phyloP scores from a whole-genome alignment of 2,329 filamentous ascomycete species.

The Neonectria neomacrospora region DNA sequence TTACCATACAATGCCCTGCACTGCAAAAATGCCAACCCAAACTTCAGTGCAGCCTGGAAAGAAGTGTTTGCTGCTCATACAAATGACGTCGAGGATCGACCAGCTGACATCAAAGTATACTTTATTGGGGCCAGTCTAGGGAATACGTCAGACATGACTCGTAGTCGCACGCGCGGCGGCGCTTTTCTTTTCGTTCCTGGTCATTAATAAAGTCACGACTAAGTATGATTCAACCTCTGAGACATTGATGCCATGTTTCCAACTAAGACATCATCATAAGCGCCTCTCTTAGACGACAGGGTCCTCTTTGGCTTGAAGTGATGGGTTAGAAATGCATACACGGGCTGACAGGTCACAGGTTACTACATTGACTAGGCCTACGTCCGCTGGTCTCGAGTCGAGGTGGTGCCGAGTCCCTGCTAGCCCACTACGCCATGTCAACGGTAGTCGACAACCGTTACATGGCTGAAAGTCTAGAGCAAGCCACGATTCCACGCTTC shows the following conservation, averaged over 20 bases:
- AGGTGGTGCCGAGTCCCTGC: neutral
- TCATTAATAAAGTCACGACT: neutral
- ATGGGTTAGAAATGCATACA: neutral
- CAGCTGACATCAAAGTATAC: constrained; percentile 56
- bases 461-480: neutral
- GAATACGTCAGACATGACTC: neutral
- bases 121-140: neutral
- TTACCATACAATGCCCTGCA: constrained; percentile 45
- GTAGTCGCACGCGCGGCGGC: neutral
- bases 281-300: neutral
- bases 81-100: constrained; percentile 56
- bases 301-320: neutral
- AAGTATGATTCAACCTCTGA: neutral
- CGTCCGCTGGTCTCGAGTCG: neutral
- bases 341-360: no score
- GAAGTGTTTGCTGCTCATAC: constrained; percentile 47
- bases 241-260: neutral
- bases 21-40: constrained; percentile 49
- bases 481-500: neutral
- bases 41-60: constrained; percentile 49
- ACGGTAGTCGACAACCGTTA: neutral
- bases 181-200: neutral
- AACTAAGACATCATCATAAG: neutral
- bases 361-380: neutral
- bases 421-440: neutral